A percentile compares a stretch with the other conserved stretches of the same genome.
Evolutionary conservation across 495 filamentous ascomycete species (phyloP).

Genomic region (Penicillium pancosmium): DNA sequence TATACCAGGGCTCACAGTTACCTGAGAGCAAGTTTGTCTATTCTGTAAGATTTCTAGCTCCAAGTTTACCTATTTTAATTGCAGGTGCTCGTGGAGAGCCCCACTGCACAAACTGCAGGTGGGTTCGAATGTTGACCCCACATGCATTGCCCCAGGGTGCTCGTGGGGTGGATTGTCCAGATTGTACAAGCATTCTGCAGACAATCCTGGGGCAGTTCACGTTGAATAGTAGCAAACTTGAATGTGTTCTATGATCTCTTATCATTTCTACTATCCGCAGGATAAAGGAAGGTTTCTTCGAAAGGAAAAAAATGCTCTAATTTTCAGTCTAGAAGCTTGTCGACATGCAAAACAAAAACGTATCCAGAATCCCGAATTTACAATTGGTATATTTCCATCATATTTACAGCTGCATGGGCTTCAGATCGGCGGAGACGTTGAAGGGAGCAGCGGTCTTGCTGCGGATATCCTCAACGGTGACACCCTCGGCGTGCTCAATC

Average conservation of each 20-base stretch:
- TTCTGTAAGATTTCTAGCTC: neutral
- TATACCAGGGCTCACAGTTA: no score
- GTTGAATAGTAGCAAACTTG: no score
- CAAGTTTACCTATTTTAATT: neutral
- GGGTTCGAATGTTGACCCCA: constrained; percentile 16
- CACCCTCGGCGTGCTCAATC: constrained; percentile 77
- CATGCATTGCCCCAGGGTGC: constrained; percentile 1
- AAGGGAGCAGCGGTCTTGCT: constrained; percentile 87
- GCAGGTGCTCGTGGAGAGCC: constrained; percentile 9
- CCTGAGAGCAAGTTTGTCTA: no score
- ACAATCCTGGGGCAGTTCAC: no score
- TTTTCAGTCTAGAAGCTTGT: constrained; percentile 2
- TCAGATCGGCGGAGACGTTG: constrained; percentile 70
- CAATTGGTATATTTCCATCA: constrained; percentile 7
- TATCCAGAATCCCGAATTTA: neutral
- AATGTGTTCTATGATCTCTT: no score
- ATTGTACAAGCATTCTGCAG: no score
- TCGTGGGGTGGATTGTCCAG: neutral
- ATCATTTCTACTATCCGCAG: no score
- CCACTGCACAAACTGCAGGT: neutral
- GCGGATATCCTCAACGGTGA: constrained; percentile 83
- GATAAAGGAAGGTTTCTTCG: no score
- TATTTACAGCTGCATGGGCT: constrained; percentile 58
- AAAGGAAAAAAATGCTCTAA: neutral
- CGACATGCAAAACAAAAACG: constrained; percentile 3